Conservation (phyloP, 2,329 filamentous ascomycete genomes). For the Penicillium corylophilum region DNA sequence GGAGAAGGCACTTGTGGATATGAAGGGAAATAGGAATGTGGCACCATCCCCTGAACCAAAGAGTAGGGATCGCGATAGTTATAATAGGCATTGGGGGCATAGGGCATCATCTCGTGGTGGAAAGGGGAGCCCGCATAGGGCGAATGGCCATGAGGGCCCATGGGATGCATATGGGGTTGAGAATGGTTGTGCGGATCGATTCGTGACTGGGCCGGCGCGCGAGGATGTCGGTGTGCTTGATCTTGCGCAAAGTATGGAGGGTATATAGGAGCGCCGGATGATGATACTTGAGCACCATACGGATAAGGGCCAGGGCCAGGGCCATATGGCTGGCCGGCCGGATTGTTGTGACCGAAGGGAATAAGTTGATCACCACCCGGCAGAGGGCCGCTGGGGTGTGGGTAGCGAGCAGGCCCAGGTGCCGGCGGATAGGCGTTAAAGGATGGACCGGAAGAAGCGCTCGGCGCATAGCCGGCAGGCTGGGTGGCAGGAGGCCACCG, state of each 20-base stretch:
- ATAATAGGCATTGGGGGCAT: constrained; percentile 33
- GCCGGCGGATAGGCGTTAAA: constrained; percentile 37
- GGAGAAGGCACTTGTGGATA: constrained; percentile 39
- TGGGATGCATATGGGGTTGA: constrained; percentile 32
- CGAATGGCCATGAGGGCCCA: constrained; percentile 21
- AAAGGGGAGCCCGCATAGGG: constrained; percentile 34
- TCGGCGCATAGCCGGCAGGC: constrained; percentile 40
- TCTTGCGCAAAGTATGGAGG: constrained; percentile 30
- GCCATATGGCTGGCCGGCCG: constrained; percentile 27
- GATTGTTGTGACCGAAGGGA: constrained; percentile 29
- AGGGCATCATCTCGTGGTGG: constrained; percentile 41
- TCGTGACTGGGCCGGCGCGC: constrained; percentile 25
- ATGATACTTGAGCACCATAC: constrained; percentile 31
- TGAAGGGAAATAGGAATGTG: constrained; percentile 36
- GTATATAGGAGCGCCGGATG: constrained; percentile 24
- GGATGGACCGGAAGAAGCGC: constrained; percentile 41
- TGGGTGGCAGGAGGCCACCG: constrained; percentile 35
- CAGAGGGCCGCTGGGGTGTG: constrained; percentile 25
- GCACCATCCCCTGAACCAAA: constrained; percentile 36
- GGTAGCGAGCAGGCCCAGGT: constrained; percentile 29
- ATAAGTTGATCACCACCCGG: constrained; percentile 37
- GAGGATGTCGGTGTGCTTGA: constrained; percentile 28
- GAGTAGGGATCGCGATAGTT: constrained; percentile 36
- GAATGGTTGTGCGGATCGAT: constrained; percentile 32
- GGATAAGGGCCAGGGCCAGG: constrained; percentile 27